Evolutionary conservation across 345 rosid genomes (phyloP).

Genomic region (Moricandia arvensis): DNA sequence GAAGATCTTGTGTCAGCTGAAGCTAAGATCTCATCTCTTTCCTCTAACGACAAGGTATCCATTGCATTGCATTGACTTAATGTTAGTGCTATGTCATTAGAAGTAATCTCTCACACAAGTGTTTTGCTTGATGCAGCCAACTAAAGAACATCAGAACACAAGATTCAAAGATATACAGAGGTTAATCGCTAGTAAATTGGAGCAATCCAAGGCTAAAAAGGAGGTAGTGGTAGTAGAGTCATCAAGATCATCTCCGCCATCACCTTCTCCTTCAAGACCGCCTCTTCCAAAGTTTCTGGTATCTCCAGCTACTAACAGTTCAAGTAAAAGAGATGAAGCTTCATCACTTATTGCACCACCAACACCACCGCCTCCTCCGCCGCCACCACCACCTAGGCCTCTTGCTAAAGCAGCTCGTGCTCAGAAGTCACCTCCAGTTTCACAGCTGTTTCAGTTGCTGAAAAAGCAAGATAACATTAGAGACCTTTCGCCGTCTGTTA

Average conservation of each 20-base stretch:
- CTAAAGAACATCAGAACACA: constrained; percentile 45
- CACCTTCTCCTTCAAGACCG: constrained; percentile 32
- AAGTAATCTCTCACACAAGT: constrained; percentile 12
- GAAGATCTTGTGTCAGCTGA: constrained; percentile 64
- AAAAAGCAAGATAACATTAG: constrained; percentile 56
- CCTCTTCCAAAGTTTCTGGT: constrained; percentile 33
- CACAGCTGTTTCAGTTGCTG: constrained; percentile 46
- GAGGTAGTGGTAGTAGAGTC: constrained; percentile 44
- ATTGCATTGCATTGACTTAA: neutral
- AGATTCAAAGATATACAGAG: constrained; percentile 77
- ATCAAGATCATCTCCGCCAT: constrained; percentile 33
- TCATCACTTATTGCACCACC: constrained; percentile 46
- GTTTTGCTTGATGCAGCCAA: constrained; percentile 40
- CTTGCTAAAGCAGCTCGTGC: constrained; percentile 47
- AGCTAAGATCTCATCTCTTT: constrained; percentile 54
- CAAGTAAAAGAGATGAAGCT: constrained; percentile 31
- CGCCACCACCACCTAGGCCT: constrained; percentile 54
- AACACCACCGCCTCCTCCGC: constrained; percentile 67
- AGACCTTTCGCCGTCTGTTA: constrained; percentile 37
- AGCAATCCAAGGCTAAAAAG: constrained; percentile 43
- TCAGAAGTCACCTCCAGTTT: constrained; percentile 50
- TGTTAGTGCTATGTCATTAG: neutral
- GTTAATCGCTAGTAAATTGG: constrained; percentile 64
- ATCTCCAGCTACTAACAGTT: constrained; percentile 30
- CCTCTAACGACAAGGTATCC: constrained; percentile 36